Percentiles rank a stretch among this genome's conserved stretches.
These are phyloP conservation scores for Magnaporthiopsis poae DNA, from an alignment of 2,329 filamentous ascomycete species.

Conservation along the genomic window DNA sequence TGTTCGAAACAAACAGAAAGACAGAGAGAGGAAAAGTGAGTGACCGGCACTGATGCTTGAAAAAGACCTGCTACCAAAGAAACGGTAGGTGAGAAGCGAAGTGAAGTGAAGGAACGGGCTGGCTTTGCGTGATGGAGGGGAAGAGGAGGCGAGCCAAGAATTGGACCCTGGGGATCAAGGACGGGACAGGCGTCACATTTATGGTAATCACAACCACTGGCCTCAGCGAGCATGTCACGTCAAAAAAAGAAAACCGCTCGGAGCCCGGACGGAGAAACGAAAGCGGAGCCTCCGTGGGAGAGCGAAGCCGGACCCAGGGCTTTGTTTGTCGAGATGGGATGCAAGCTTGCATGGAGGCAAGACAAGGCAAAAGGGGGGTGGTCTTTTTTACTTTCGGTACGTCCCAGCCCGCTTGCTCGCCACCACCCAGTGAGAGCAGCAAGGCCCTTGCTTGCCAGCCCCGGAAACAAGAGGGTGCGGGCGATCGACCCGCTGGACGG, in stretches of 20 bases:
- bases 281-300: neutral
- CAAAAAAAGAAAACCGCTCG: no score
- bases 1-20: neutral
- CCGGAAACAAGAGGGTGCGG: neutral
- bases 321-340: neutral
- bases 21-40: conserved; percentile 12
- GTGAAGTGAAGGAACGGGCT: neutral
- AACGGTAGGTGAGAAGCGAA: neutral
- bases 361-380: no score
- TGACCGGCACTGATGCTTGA: conserved; percentile 15
- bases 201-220: neutral
- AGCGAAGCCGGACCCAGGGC: neutral
- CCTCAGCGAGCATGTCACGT: no score
- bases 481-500: neutral
- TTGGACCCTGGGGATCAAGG: neutral
- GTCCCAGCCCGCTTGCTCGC: no score
- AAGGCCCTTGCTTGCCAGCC: no score
- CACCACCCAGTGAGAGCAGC: no score
- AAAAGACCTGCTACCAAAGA: neutral
- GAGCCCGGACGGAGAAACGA: neutral
- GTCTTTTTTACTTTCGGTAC: neutral
- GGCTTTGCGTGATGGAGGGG: neutral
- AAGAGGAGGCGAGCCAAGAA: neutral
- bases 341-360: no score
- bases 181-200: neutral